phyloP scores from a whole-genome alignment of 768 basidiomycete species.

The Phylloporus sp. region DNA sequence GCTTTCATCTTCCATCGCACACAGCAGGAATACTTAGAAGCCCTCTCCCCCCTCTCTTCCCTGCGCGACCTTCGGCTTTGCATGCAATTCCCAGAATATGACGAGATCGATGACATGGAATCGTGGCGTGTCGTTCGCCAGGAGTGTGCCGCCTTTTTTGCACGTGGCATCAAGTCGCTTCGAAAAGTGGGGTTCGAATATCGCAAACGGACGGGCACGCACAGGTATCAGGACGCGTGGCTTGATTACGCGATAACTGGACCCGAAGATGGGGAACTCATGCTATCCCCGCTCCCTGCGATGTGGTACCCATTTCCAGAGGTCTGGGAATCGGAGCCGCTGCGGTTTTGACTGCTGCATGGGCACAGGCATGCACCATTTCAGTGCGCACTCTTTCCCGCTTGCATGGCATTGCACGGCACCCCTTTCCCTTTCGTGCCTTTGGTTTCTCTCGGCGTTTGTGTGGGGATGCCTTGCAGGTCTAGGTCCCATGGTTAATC shows the following conservation, averaged over 20 bases:
- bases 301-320: constrained; percentile 34
- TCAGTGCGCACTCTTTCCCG: neutral
- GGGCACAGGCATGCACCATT: neutral
- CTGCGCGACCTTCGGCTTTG: constrained; percentile 32
- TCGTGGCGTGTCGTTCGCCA: constrained; percentile 29
- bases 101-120: constrained; percentile 28
- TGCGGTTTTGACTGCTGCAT: constrained; percentile 27
- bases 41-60: constrained; percentile 25
- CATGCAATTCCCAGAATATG: constrained; percentile 35
- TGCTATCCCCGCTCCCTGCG: constrained; percentile 22
- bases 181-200: constrained; percentile 33
- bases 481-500: constrained; percentile 16
- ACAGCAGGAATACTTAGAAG: constrained; percentile 34
- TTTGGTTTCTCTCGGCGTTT: constrained; percentile 2
- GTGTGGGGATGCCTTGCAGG: constrained; percentile 12
- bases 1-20: constrained; percentile 22
- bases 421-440: neutral
- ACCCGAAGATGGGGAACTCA: constrained; percentile 17
- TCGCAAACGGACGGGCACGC: constrained; percentile 34
- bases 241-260: constrained; percentile 29
- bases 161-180: constrained; percentile 29
- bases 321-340: constrained; percentile 28
- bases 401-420: neutral
- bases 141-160: constrained; percentile 28
- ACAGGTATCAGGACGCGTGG: constrained; percentile 34